These are phyloP conservation scores for Areca catechu DNA, from an alignment of 176 grass and related monocot species.

Conservation along the genomic window DNA sequence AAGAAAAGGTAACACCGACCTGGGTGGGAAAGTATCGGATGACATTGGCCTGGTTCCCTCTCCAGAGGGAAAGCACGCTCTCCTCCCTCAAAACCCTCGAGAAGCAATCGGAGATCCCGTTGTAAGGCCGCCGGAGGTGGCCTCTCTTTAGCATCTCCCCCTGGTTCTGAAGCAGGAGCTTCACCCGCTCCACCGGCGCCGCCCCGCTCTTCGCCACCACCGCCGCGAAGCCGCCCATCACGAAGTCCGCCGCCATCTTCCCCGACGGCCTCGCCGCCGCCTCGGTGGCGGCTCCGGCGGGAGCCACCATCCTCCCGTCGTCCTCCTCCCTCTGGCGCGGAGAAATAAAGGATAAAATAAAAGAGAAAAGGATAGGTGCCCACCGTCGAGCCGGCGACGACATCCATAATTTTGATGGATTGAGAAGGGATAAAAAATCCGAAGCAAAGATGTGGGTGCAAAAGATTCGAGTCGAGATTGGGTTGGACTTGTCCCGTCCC, in stretches of 20 bases:
- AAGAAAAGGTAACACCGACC: constrained; percentile 11
- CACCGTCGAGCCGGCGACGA: too few relatives aligned
- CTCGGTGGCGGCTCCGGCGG: not conserved
- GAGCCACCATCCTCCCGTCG: too few relatives aligned
- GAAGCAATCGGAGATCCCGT: constrained; percentile 54
- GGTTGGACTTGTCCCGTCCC: too few relatives aligned
- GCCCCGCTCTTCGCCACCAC: constrained; percentile 73
- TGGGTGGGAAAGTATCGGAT: constrained; percentile 93
- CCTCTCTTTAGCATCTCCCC: constrained; percentile 72
- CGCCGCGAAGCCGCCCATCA: constrained; percentile 70
- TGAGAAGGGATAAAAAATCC: too few relatives aligned
- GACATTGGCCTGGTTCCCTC: constrained; percentile 92
- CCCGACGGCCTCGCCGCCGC: constrained; percentile 14
- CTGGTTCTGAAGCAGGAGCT: constrained; percentile 94
- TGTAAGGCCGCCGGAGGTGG: constrained; percentile 55
- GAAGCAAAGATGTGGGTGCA: too few relatives aligned
- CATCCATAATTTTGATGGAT: too few relatives aligned
- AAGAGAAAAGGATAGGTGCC: too few relatives aligned
- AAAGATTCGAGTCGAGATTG: too few relatives aligned
- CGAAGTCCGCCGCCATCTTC: constrained; percentile 62
- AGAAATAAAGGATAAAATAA: too few relatives aligned
- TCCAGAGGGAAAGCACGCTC: constrained; percentile 63
- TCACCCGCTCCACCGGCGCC: constrained; percentile 77
- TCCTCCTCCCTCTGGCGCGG: too few relatives aligned
- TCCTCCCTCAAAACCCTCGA: constrained; percentile 64